phyloP scores from a whole-genome alignment of 2,329 filamentous ascomycete genomes.

The Penicillium glabrum region DNA sequence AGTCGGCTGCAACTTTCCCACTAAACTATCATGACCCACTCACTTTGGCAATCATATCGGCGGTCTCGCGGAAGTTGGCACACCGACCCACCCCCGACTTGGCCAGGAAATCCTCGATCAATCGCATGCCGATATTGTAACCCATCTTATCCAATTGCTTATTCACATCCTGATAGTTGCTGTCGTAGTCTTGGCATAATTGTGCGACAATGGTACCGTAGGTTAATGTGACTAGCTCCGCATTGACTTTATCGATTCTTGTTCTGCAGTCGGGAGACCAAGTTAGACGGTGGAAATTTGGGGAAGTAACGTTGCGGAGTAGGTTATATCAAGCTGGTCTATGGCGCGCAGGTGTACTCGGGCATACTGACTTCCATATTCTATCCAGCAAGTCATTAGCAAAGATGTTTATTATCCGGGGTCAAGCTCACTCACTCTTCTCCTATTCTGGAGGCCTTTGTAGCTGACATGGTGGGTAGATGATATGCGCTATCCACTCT shows the following conservation, averaged over 20 bases:
- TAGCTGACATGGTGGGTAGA: slow-evolving; percentile 50
- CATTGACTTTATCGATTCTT: slow-evolving; percentile 95
- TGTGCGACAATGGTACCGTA: slow-evolving; percentile 98
- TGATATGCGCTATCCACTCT: background rate
- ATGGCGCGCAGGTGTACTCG: background rate
- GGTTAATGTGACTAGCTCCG: slow-evolving; percentile 93
- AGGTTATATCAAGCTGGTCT: background rate
- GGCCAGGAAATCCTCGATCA: slow-evolving; percentile 97
- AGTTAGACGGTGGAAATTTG: background rate
- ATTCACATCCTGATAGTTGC: slow-evolving; percentile 93
- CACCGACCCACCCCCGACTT: slow-evolving; percentile 90
- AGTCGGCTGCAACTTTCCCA: background rate
- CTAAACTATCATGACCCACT: slow-evolving; percentile 1
- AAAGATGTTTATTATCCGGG: slow-evolving; percentile 4
- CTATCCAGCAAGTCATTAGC: slow-evolving; percentile 51
- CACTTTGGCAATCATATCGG: slow-evolving; percentile 94
- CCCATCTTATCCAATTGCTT: slow-evolving; percentile 99
- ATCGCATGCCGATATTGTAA: slow-evolving; percentile 92
- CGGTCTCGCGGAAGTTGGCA: slow-evolving; percentile 90
- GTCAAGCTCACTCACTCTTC: slow-evolving; percentile 65
- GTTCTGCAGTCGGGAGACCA: slow-evolving; percentile 57
- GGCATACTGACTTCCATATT: slow-evolving; percentile 81
- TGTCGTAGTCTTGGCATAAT: slow-evolving; percentile 93
- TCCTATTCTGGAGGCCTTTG: slow-evolving; percentile 67
- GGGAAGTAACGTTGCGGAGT: background rate